Percentiles rank a stretch among this genome's conserved stretches.
Conservation (phyloP, 306 rosid species). For the Leucaena leucocephala region DNA sequence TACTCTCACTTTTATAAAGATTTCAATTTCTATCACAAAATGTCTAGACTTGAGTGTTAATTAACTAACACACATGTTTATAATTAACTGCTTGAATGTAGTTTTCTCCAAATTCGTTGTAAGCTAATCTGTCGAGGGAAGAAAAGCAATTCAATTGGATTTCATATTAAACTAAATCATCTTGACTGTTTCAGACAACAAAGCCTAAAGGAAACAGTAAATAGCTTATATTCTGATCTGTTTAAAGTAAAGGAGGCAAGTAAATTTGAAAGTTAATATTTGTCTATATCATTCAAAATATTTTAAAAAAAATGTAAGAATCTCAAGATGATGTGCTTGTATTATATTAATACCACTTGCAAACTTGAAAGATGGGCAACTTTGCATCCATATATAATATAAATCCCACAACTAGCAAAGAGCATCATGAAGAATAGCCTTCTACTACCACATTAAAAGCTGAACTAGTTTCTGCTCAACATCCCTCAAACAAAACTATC, state of each 20-base stretch:
- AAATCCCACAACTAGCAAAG: slow-evolving; percentile 38
- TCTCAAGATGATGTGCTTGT: slow-evolving; percentile 17
- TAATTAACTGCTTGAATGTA: neutral
- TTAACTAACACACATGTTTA: neutral
- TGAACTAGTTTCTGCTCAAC: neutral
- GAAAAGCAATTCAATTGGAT: neutral
- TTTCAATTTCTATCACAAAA: neutral
- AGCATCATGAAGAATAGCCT: slow-evolving; percentile 23
- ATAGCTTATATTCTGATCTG: slow-evolving; percentile 31
- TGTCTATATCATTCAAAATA: slow-evolving; percentile 39
- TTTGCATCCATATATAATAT: slow-evolving; percentile 38
- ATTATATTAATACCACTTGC: slow-evolving; percentile 45
- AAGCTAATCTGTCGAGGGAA: neutral
- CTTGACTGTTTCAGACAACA: slow-evolving; percentile 40
- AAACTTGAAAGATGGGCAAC: slow-evolving; percentile 37
- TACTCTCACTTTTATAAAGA: neutral
- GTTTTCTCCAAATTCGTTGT: neutral
- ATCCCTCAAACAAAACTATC: slow-evolving; percentile 7
- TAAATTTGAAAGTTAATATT: slow-evolving; percentile 36
- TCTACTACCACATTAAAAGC: slow-evolving; percentile 20
- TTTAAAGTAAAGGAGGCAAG: slow-evolving; percentile 9
- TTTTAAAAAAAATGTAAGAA: slow-evolving; percentile 6
- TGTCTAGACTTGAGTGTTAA: neutral
- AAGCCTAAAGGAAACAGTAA: slow-evolving; percentile 24
- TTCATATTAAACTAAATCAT: neutral